Conservation (phyloP, 2,329 filamentous ascomycete species). For the Penicillium sp. region DNA sequence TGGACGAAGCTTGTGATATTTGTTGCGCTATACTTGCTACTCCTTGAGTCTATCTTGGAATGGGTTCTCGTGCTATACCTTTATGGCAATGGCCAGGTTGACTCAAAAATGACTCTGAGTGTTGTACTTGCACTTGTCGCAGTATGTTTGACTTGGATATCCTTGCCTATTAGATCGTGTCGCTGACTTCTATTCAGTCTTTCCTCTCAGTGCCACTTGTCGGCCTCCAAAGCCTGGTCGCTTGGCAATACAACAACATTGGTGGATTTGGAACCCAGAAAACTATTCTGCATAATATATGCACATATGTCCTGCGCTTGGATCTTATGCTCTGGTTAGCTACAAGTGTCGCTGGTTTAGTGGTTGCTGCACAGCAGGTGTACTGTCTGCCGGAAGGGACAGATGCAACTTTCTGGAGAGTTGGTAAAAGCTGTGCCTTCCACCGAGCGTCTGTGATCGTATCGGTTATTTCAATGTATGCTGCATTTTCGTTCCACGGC, state of each 20-base stretch:
- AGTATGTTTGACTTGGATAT: constrained; percentile 27
- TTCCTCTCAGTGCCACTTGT: constrained; percentile 40
- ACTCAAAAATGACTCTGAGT: constrained; percentile 41
- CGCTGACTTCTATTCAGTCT: constrained; percentile 26
- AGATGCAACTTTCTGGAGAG: constrained; percentile 34
- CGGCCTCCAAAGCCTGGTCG: constrained; percentile 40
- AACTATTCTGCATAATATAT: constrained; percentile 33
- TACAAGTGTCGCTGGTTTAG: constrained; percentile 38
- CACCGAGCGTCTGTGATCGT: constrained; percentile 37
- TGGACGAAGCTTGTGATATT: constrained; percentile 41
- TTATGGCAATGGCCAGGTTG: constrained; percentile 36
- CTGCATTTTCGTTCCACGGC: background rate
- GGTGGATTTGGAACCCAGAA: constrained; percentile 33
- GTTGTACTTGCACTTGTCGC: constrained; percentile 38
- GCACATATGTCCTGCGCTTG: constrained; percentile 38
- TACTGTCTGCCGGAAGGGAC: constrained; percentile 33
- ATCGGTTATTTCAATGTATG: constrained; percentile 39
- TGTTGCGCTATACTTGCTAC: constrained; percentile 36
- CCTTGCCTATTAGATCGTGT: background rate
- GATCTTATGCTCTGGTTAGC: constrained; percentile 41
- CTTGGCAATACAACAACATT: constrained; percentile 40
- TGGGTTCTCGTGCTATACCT: constrained; percentile 37
- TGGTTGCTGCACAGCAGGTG: constrained; percentile 38
- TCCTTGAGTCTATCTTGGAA: constrained; percentile 38
- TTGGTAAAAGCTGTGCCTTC: constrained; percentile 39